Evolutionary conservation across 805 yeast species (phyloP).

Genomic region (Yamadazyma olivae): DNA sequence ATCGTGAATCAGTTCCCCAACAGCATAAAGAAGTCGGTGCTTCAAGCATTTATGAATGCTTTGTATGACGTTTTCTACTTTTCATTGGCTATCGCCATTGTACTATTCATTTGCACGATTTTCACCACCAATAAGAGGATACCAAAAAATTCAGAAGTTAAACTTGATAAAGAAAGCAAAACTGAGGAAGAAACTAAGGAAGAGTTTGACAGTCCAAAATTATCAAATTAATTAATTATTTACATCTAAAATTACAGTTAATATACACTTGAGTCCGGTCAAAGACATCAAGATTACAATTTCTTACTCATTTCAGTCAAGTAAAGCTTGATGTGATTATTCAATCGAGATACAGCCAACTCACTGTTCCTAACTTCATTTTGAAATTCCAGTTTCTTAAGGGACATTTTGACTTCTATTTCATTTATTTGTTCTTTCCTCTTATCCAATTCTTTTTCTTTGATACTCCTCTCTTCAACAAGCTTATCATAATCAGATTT

Average conservation of each 20-base stretch:
- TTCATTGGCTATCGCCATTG: slow-evolving; percentile 32
- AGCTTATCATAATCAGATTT: slow-evolving; percentile 46
- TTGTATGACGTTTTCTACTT: slow-evolving; percentile 40
- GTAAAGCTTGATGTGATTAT: slow-evolving; percentile 53
- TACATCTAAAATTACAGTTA: not conserved
- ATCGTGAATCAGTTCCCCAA: slow-evolving; percentile 23
- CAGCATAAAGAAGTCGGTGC: slow-evolving; percentile 17
- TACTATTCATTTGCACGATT: slow-evolving; percentile 27
- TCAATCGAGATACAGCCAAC: slow-evolving; percentile 51
- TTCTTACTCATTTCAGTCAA: slow-evolving; percentile 47
- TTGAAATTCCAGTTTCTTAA: slow-evolving; percentile 42
- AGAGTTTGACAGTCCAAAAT: not conserved
- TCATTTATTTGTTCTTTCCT: slow-evolving; percentile 46
- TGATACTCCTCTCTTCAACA: slow-evolving; percentile 44
- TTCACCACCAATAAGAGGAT: slow-evolving; percentile 41
- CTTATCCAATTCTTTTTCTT: slow-evolving; percentile 47
- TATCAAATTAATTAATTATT: not conserved
- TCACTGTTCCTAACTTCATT: slow-evolving; percentile 52
- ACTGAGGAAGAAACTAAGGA: not conserved
- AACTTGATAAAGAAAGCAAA: too few species aligned
- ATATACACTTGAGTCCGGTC: too few species aligned
- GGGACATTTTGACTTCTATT: slow-evolving; percentile 40
- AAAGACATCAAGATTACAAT: too few species aligned
- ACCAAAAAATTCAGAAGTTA: slow-evolving; percentile 31
- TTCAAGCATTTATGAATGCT: slow-evolving; percentile 34